Evolutionary conservation across 2,329 filamentous ascomycete species (phyloP), one percentile per base, ranked within the genome.

Genomic region (Calonectria pseudoturangicola): DNA sequence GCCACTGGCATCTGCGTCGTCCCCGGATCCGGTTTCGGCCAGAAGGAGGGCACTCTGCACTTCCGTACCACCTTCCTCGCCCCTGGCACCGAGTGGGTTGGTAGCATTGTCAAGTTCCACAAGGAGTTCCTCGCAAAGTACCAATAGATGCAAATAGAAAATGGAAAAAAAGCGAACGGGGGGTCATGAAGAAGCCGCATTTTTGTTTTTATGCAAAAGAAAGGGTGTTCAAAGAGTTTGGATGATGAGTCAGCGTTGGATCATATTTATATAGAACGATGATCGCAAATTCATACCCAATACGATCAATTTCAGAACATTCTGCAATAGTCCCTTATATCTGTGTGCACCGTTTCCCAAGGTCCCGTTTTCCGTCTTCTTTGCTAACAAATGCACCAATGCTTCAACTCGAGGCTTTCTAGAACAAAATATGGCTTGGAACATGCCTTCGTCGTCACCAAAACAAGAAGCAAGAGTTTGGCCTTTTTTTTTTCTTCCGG

Each of bases 1-100:
- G 93, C 95, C 2, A 99, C 97, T 0, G 97, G 97, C 73, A 93
- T 99, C 71, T 99, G 97, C 81, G 94, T 98, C 67, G 95, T 99
- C 2, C 93, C 97, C 1, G 97, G 97, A 54, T 93, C 92, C 70
- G 97, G 97, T 0, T 99, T 99, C 82, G 97, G 97, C 7, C 97
- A 99, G 88, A 96, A 93, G 86, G 94, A 97, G 81, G 93, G 93
- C 79, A 97, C 94, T 0, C 88, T 97, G 81, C 97, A 99, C 87
- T 98, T 99, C 90, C 90, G 97, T 74, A 99, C 97, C 4, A 99
- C 97, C 0, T 99, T 99, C 89, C 88, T 99, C 48, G 96, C 97
- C 0, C 97, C 97, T 0, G 97, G 97, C 16, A 98, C 96, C 1
- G 96, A 98, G 79, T 99, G 97, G 97, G 93, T 97, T 8, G 92